These are phyloP conservation scores for Leccinum fibrillosum DNA, from an alignment of 768 basidiomycete species.

Conservation along the genomic window DNA sequence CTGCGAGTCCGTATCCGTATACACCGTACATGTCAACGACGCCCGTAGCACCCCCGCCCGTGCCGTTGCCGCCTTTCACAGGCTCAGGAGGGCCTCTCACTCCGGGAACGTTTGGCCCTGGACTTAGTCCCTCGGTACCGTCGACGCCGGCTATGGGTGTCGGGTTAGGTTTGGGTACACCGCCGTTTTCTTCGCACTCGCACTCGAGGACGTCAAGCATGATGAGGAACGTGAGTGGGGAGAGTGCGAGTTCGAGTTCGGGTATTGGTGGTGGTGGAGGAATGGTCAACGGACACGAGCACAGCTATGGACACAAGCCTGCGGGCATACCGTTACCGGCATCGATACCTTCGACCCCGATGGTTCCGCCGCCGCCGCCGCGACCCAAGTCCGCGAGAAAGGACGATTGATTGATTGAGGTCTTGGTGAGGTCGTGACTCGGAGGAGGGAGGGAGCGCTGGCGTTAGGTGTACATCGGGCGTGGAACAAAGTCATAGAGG, in stretches of 20 bases:
- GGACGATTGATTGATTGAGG: constrained; percentile 21
- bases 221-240: constrained; percentile 15
- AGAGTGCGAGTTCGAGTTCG: background rate
- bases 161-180: constrained; percentile 24
- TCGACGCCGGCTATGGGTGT: constrained; percentile 29
- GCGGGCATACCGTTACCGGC: constrained; percentile 15
- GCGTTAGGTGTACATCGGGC: background rate
- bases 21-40: constrained; percentile 30
- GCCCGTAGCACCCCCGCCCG: background rate
- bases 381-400: constrained; percentile 20
- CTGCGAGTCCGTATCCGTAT: constrained; percentile 27
- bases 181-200: constrained; percentile 14
- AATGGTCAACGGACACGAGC: background rate
- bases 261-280: background rate
- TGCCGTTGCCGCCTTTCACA: background rate
- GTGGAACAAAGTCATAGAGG: background rate
- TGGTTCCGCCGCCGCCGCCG: constrained; percentile 19
- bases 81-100: background rate
- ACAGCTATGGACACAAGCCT: background rate
- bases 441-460: background rate
- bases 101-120: constrained; percentile 32
- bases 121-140: constrained; percentile 11
- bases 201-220: background rate
- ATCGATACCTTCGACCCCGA: constrained; percentile 17
- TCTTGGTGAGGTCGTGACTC: background rate